Base-by-base conservation (phyloP, 345 rosid species). In the Citropsis articulata region DNA sequence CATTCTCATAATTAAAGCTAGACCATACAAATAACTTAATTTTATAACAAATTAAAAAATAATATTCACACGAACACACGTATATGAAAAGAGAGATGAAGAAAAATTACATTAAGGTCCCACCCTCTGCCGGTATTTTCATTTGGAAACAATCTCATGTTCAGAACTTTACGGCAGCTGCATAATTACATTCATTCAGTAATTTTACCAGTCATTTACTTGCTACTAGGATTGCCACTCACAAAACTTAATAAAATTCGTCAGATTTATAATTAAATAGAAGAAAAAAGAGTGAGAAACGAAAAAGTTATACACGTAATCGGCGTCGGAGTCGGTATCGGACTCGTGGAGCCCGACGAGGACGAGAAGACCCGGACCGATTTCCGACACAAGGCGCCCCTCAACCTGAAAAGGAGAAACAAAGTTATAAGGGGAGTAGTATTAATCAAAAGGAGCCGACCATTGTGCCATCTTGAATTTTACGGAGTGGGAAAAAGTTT, bases 91-190 rank as follows among this genome's bases (percentile, higher is more conserved):
- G 55, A 67, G 62, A 38, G 61, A 75, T 16, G 67, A 27, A 25
- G 40, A 64, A 8, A 66, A 66, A 66, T 87, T 88, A 91, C 98
- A 80, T 84, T 95, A 65, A 86, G 94, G 86, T 95, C 98, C 98
- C 98, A 95, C 72, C 86, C 93, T 90, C 83, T 88, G 66, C 95
- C 96, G 2, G 90, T 91, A 73, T 59, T 76, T 79, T 93, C 97
- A 75, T 95, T 95, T n/a, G 90, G 69, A 78, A 91, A 95, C 85
- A 95, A 75, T 66, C 98, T 91, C 96, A 92, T 95, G 75, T 91
- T 95, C 82, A 95, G 80, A 27, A 92, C 94, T 88, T 95, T 95
- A 0, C 96, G 88, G 73, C 98, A 92, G 80, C 96, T 95, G 88
- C 66, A 69, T 25, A 75, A 72, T 69, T 62, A 16, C 22, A 21